phyloP scores from a whole-genome alignment of 805 yeast genomes.

The Saccharomycopsis oosterbeekiorum region DNA sequence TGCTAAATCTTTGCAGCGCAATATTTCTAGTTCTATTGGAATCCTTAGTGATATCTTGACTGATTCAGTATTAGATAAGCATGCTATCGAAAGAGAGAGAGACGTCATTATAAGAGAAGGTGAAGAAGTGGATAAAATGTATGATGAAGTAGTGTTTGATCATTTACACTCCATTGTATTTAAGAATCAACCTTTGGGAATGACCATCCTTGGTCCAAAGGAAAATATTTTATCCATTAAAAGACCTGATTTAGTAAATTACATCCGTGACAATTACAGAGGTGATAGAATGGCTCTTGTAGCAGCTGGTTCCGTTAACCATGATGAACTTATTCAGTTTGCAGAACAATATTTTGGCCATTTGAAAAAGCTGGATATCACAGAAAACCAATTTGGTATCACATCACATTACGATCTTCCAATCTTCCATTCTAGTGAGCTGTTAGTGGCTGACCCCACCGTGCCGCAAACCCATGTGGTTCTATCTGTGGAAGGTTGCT shows the following conservation, averaged over 20 bases:
- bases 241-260: constrained; percentile 64
- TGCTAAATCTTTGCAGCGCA: constrained; percentile 74
- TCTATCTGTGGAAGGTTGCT: constrained; percentile 92
- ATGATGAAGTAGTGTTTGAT: constrained; percentile 96
- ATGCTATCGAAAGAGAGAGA: constrained; percentile 90
- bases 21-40: constrained; percentile 79
- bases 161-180: constrained; percentile 89
- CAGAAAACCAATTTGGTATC: constrained; percentile 63
- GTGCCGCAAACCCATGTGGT: constrained; percentile 89
- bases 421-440: constrained; percentile 75
- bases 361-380: constrained; percentile 39
- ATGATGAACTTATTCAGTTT: constrained; percentile 64
- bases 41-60: constrained; percentile 85
- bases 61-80: constrained; percentile 66
- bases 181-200: constrained; percentile 86
- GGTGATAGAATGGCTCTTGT: constrained; percentile 98
- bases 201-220: constrained; percentile 93
- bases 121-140: constrained; percentile 97
- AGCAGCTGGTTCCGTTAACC: constrained; percentile 91
- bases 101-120: constrained; percentile 94
- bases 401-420: constrained; percentile 57
- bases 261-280: constrained; percentile 78
- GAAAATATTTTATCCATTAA: constrained; percentile 76
- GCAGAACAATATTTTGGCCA: constrained; percentile 75
- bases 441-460: constrained; percentile 70